Base-by-base conservation (phyloP, 2,329 filamentous ascomycete species). In the Fusarium humuli region DNA sequence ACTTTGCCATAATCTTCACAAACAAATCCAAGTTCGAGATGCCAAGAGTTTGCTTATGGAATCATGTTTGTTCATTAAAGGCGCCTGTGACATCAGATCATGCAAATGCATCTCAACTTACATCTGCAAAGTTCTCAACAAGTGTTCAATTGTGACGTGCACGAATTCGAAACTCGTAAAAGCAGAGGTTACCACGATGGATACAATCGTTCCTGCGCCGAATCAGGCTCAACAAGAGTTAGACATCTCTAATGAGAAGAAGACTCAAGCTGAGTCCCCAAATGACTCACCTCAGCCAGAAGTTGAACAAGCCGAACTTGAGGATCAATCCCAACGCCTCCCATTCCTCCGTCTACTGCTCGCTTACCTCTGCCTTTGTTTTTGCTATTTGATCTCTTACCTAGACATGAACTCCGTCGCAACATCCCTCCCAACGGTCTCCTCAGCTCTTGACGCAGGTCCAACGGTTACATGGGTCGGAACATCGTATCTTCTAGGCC, bases 361-460 rank as follows among this genome's bases (percentile, higher is more conserved):
- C 0, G 54, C 57, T 7, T 61, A 61, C 4, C 9, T 42, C 7
- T 61, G 57, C 6, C 54, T 61, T 0, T 61, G 42, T 1, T 42
- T 61, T 4, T 61, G 57, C 7, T 59, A 61, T 7, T 18, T 61
- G 0, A 61, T 61, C 8, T 76, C 76, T 2, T 80, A 81, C 57
- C 72, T 82, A 53, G 78, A 83, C 72, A 75, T 83, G 65, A 77
- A 79, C 23, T 72, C 76, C 20, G 76, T 81, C 5, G 76, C 76
- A 2, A 79, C 78, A 1, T 75, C 79, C 0, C 69, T 79, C 0
- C 80, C 83, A 4, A 81, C 83, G 4, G 82, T 81, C 2, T 77
- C 78, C 0, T 61, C 54, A 7, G 77, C 78, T 1, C 66, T 81
- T 1, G 61, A 76, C 29, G 77, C 79, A 0, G 77, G 75, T 2